Percentiles rank a stretch among this genome's conserved stretches.
These are phyloP conservation scores for Sphaerobolus stellatus DNA, from an alignment of 1,284 basidiomycete species.

Conservation along the genomic window DNA sequence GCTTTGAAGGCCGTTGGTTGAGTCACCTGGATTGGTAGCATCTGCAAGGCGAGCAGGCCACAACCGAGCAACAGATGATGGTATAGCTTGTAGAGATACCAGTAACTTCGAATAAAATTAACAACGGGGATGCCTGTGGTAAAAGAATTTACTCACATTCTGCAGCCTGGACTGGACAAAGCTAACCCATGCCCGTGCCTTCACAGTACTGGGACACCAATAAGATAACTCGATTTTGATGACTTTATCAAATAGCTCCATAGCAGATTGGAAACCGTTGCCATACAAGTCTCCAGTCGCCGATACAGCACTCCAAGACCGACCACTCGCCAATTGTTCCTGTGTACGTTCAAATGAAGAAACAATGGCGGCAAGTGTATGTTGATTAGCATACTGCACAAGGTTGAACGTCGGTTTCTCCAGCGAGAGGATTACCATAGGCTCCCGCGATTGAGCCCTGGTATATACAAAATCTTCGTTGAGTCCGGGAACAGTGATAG, in stretches of 20 bases:
- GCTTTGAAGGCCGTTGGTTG: slow-evolving; percentile 14
- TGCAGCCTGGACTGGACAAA: slow-evolving; percentile 22
- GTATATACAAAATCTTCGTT: slow-evolving; percentile 3
- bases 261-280: slow-evolving; percentile 1
- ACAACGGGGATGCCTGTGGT: not conserved
- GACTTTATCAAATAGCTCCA: slow-evolving; percentile 15
- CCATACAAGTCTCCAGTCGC: slow-evolving; percentile 2
- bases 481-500: slow-evolving; percentile 13
- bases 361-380: slow-evolving; percentile 15
- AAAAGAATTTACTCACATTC: slow-evolving; percentile 16
- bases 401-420: slow-evolving; percentile 19
- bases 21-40: slow-evolving; percentile 3
- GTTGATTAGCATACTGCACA: slow-evolving; percentile 17
- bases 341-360: slow-evolving; percentile 15
- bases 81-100: slow-evolving; percentile 17
- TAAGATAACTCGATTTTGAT: slow-evolving; percentile 21
- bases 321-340: slow-evolving; percentile 7
- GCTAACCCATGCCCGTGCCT: slow-evolving; percentile 21
- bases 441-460: slow-evolving; percentile 15
- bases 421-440: slow-evolving; percentile 21
- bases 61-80: slow-evolving; percentile 14
- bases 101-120: slow-evolving; percentile 17
- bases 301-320: slow-evolving; percentile 17
- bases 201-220: slow-evolving; percentile 21
- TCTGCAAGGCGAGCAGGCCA: slow-evolving; percentile 22